Conservation (phyloP, 805 yeast genomes). For the Sungouiozyma ichnusensis region DNA sequence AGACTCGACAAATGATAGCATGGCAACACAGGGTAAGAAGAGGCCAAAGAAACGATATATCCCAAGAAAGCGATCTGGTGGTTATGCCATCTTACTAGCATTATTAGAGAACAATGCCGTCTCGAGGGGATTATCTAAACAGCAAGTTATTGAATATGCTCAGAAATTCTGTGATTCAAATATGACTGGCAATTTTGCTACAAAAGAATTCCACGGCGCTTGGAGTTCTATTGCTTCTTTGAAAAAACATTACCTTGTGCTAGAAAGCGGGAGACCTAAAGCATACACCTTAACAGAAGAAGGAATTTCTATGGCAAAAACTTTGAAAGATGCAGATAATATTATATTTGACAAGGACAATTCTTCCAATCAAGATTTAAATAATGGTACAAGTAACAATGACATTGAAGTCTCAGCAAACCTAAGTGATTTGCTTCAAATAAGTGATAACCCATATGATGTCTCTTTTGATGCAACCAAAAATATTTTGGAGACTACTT, state of each 20-base stretch:
- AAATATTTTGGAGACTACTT: slow-evolving; percentile 12
- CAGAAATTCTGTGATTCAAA: slow-evolving; percentile 46
- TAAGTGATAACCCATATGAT: not conserved
- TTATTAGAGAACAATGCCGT: slow-evolving; percentile 39
- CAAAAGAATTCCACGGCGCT: slow-evolving; percentile 58
- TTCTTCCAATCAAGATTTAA: slow-evolving; percentile 4
- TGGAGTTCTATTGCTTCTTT: slow-evolving; percentile 65
- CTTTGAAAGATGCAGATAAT: slow-evolving; percentile 39
- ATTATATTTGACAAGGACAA: slow-evolving; percentile 21
- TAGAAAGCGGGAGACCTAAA: slow-evolving; percentile 45
- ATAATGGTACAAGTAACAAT: slow-evolving; percentile 2
- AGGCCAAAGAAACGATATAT: slow-evolving; percentile 38
- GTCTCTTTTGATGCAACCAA: not conserved
- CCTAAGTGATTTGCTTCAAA: slow-evolving; percentile 11
- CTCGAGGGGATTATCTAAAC: slow-evolving; percentile 51
- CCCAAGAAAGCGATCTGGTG: slow-evolving; percentile 72
- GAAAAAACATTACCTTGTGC: slow-evolving; percentile 47
- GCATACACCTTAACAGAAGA: slow-evolving; percentile 56
- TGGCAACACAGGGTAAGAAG: slow-evolving; percentile 14
- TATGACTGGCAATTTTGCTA: slow-evolving; percentile 48
- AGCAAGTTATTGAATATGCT: slow-evolving; percentile 46
- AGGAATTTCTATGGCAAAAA: slow-evolving; percentile 54
- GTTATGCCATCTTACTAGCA: slow-evolving; percentile 66
- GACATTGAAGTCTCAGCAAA: slow-evolving; percentile 15
- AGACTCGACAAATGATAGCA: slow-evolving; percentile 8